Evolutionary conservation across 805 yeast species (phyloP), one percentile per base, ranked within the genome.

Genomic region (Ogataea paraovalis): DNA sequence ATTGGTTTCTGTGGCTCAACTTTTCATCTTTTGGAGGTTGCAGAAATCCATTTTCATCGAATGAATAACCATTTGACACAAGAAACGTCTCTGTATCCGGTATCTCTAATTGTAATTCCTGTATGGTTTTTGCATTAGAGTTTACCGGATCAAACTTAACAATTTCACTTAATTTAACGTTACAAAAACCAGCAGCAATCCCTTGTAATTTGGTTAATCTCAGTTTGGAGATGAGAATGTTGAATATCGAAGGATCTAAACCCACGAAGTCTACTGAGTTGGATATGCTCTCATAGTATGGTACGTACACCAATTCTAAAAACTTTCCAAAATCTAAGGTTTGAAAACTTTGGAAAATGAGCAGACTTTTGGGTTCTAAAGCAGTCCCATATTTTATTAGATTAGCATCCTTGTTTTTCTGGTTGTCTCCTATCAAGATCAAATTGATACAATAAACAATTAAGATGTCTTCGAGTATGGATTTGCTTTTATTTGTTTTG

Each of bases 401-500:
- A 36, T 52, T 51, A 22, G 48, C 19, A 42, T 56, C 56, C 22
- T 38, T 48, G 6, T 28, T 27, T 7, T 18, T 22, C 16, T 47
- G 44, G 16, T 33, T 22, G n/a, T 33, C 41, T 8, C 48, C 53
- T 4, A 45, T 41, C 6, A 56, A 48, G 8, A 56, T 45, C 14
- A 47, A 39, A 39, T 51, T 51, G 25, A 59, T 27, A 3, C 57
- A 51, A 37, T 61, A 60, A 12, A 49, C 48, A 9, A 47, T 22
- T 39, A 55, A 39, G 3, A 60, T 28, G 13, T 47, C 42, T 19
- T 46, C 42, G 9, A 56, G 23, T 8, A 39, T n/a, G 1, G 23
- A 18, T 13, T 41, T 37, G 6, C 42, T 43, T 1, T 43, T 13
- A 7, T 30, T 30, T 8, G 12, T 12, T 30, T 30, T 30, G 16